A percentile compares a stretch with the other conserved stretches of the same genome.
These are phyloP conservation scores for Multifurca ochricompacta DNA, from an alignment of 768 basidiomycete genomes.

Conservation along the genomic window DNA sequence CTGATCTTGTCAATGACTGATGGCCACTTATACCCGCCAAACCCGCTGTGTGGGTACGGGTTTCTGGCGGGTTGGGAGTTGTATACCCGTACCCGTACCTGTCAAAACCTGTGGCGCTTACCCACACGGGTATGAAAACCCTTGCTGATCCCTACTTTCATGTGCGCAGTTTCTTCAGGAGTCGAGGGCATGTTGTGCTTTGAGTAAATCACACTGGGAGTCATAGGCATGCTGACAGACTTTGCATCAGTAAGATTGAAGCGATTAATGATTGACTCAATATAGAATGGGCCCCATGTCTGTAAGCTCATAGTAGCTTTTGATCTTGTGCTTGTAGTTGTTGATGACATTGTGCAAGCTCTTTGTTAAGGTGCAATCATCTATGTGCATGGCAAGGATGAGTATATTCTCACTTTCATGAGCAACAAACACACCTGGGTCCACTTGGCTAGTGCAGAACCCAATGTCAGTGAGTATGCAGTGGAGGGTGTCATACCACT, in stretches of 20 bases:
- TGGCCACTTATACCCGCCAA: no score
- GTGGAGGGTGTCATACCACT: slow-evolving; percentile 7
- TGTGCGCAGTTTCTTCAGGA: neutral
- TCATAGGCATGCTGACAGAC: slow-evolving; percentile 26
- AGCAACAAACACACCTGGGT: slow-evolving; percentile 13
- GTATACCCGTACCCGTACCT: no score
- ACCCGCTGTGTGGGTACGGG: no score
- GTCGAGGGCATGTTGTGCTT: neutral
- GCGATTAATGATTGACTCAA: slow-evolving; percentile 23
- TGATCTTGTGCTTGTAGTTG: neutral
- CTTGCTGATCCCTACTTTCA: no score
- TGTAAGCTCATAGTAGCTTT: neutral
- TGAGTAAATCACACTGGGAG: slow-evolving; percentile 2
- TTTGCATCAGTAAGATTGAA: slow-evolving; percentile 24
- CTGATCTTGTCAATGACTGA: no score
- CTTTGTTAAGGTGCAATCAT: no score
- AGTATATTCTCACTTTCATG: neutral
- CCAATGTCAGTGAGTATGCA: no score
- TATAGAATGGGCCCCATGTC: slow-evolving; percentile 19
- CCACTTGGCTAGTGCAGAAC: no score
- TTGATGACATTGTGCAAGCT: neutral
- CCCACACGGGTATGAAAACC: no score
- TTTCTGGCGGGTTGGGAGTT: no score
- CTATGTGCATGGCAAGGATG: slow-evolving; percentile 23
- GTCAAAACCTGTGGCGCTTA: no score